Evolutionary conservation across 2,329 filamentous ascomycete genomes (phyloP).

Genomic region (Venturia carpophila): DNA sequence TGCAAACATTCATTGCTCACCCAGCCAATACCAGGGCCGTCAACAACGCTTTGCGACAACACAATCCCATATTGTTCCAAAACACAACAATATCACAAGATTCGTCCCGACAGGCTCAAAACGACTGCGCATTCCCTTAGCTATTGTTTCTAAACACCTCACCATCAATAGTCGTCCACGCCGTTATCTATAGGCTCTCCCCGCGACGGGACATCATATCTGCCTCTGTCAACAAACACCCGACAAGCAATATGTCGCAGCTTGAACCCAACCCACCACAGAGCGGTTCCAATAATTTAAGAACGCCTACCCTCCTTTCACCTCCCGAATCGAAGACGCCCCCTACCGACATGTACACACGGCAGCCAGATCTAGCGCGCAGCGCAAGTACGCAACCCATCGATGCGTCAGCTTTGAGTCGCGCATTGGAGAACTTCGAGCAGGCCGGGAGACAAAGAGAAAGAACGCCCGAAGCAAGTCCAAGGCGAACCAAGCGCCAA

Average conservation of each 20-base stretch:
- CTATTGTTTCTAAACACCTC: background rate
- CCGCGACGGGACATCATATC: background rate
- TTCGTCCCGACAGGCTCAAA: background rate
- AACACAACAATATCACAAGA: conserved; percentile 6
- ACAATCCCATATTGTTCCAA: background rate
- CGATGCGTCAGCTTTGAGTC: conserved; percentile 52
- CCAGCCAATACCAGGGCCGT: background rate
- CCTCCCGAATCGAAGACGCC: conserved; percentile 55
- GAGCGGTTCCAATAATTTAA: conserved; percentile 25
- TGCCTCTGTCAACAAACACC: conserved; percentile 11
- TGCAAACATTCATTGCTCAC: conserved; percentile 1
- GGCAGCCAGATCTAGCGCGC: conserved; percentile 38
- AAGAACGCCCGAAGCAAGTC: conserved; percentile 56
- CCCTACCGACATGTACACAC: conserved; percentile 39
- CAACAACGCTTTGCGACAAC: conserved; percentile 13
- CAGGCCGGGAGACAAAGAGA: conserved; percentile 51
- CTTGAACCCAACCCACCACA: conserved; percentile 15
- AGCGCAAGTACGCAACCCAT: conserved; percentile 45
- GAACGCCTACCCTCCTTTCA: conserved; percentile 43
- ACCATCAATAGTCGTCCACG: background rate
- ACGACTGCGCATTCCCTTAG: conserved; percentile 3
- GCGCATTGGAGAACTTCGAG: conserved; percentile 55
- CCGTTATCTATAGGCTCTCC: background rate
- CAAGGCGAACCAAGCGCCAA: conserved; percentile 57
- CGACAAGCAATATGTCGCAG: conserved; percentile 10